Conservation (phyloP, 805 yeast genomes). For the Myxozyma geophila region DNA sequence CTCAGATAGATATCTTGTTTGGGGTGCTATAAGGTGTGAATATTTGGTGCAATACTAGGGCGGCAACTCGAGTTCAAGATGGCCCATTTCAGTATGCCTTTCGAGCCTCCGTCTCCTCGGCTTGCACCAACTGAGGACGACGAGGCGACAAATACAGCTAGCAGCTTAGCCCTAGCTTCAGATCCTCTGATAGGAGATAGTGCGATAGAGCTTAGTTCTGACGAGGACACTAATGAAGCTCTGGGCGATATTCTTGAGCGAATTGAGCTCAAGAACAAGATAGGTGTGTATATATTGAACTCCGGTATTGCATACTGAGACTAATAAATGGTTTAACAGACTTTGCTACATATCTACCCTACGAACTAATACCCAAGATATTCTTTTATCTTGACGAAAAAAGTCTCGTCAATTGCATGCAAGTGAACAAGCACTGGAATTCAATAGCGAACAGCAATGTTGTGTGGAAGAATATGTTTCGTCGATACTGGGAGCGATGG, state of each 20-base stretch:
- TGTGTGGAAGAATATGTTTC: conserved; percentile 30
- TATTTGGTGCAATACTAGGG: no score
- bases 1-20: no score
- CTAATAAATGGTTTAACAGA: background rate
- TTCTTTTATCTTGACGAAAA: conserved; percentile 20
- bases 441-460: conserved; percentile 9
- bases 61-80: background rate
- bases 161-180: background rate
- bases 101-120: conserved; percentile 12
- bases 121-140: background rate
- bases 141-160: background rate
- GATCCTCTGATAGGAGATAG: background rate
- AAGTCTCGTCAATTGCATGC: conserved; percentile 20
- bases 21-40: no score
- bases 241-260: background rate
- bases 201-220: conserved; percentile 3
- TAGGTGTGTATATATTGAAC: background rate
- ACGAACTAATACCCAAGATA: conserved; percentile 29
- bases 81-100: conserved; percentile 5
- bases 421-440: conserved; percentile 29
- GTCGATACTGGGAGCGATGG: conserved; percentile 17
- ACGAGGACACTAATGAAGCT: background rate
- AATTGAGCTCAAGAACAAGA: background rate
- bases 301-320: background rate
- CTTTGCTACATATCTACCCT: conserved; percentile 19